A percentile compares a stretch with the other conserved stretches of the same genome.
These are phyloP conservation scores for Psilocybe sp. DNA, from an alignment of 768 basidiomycete genomes.

Conservation along the genomic window DNA sequence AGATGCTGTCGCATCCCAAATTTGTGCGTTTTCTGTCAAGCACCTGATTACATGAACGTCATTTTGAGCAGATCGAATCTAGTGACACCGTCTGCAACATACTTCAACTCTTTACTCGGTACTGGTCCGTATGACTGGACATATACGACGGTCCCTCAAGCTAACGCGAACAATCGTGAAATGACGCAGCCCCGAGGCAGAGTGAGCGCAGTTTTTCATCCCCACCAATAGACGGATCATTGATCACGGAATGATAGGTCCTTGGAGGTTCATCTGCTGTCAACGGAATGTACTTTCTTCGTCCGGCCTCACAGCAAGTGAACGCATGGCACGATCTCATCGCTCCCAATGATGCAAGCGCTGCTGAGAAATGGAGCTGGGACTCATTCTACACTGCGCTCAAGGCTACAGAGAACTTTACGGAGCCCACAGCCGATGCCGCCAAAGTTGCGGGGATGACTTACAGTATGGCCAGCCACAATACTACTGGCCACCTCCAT, in stretches of 20 bases:
- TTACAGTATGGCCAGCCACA: constrained; percentile 44
- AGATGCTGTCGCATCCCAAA: constrained; percentile 24
- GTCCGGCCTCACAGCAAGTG: constrained; percentile 49
- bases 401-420: constrained; percentile 56
- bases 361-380: constrained; percentile 45
- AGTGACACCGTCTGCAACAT: constrained; percentile 53
- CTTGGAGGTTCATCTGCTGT: constrained; percentile 69
- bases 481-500: constrained; percentile 45
- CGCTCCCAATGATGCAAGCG: constrained; percentile 28
- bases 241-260: background rate
- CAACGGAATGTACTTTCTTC: constrained; percentile 67
- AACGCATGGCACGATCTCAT: constrained; percentile 46
- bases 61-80: background rate
- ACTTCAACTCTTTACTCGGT: constrained; percentile 46
- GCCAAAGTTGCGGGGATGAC: constrained; percentile 42
- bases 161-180: constrained; percentile 36
- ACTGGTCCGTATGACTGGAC: constrained; percentile 51
- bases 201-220: constrained; percentile 23
- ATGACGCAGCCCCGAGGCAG: constrained; percentile 63
- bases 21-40: constrained; percentile 21
- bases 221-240: background rate
- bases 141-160: constrained; percentile 48
- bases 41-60: background rate
- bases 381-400: constrained; percentile 41
- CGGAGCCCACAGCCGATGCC: constrained; percentile 38